Conservation (phyloP, 2,329 filamentous ascomycete species). For the Monilinia aucupariae region DNA sequence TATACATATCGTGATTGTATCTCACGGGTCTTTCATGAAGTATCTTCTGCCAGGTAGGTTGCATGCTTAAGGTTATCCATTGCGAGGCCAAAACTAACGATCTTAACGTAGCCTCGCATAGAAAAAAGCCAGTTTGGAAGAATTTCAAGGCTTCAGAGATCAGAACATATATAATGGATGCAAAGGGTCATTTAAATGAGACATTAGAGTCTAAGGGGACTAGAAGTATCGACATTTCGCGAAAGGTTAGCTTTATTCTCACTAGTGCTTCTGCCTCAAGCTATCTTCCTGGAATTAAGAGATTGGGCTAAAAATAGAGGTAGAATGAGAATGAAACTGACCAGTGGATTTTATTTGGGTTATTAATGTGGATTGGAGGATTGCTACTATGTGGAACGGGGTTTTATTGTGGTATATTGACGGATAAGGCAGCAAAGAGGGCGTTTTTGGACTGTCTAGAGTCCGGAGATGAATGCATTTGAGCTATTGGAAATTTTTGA, state of each 20-base stretch:
- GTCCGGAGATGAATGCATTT: background rate
- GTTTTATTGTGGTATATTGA: background rate
- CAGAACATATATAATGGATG: background rate
- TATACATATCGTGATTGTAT: slow-evolving; percentile 5
- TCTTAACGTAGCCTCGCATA: background rate
- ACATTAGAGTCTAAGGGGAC: background rate
- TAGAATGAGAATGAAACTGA: background rate
- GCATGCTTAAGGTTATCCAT: background rate
- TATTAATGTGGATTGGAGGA: background rate
- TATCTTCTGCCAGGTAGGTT: slow-evolving; percentile 1
- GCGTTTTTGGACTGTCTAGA: background rate
- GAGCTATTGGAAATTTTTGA: background rate
- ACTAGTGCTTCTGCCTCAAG: background rate
- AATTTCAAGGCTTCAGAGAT: background rate
- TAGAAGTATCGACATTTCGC: background rate
- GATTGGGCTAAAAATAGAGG: background rate
- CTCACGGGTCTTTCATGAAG: slow-evolving; percentile 8
- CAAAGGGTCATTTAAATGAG: background rate
- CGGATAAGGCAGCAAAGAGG: background rate
- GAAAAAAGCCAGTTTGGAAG: background rate
- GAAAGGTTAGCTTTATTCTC: slow-evolving; percentile 1
- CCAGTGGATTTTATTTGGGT: background rate
- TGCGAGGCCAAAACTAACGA: background rate
- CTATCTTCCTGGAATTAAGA: background rate
- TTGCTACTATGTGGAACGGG: background rate